Evolutionary conservation across 23 red algal species (phyloP), one percentile per base, ranked within the genome.

Genomic region (Cyanidium caldarium): DNA sequence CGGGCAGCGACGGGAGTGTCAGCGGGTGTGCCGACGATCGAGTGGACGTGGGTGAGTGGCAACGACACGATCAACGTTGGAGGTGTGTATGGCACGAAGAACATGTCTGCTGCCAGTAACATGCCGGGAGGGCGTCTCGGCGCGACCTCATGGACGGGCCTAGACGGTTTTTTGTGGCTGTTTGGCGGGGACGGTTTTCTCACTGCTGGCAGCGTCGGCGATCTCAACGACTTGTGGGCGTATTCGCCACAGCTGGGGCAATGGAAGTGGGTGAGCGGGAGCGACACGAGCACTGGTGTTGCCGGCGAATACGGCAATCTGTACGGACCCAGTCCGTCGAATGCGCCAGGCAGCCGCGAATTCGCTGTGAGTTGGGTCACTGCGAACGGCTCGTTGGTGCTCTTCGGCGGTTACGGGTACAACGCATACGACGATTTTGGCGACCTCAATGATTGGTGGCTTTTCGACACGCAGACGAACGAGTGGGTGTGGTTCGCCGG

Each of bases 321-420:
- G n/a, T n/a, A n/a, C n/a, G n/a, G n/a, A n/a, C n/a, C n/a, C n/a
- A 61, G 23, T 25, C 7, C 7, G 7, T 61, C 23, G 21, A 61
- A 61, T 61, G 51, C 51, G 5, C 51, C 51, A 12, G 51, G 51
- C 5, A 28, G 10, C n/a, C 51, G 51, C 23, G 10, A 25, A 10
- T 12, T 12, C 23, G 7, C 51, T 5, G 7, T 5, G 7, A 21
- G n/a, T 16, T 61, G 51, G 51, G 21, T 25, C 19, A 28, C 19
- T 28, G 19, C 21, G 19, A 28, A 61, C 7, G 51, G 51, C 19
- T 28, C 19, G 7, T 28, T 61, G n/a, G 19, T 16, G 51, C 21
- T 61, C n/a, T 61, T 61, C 51, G 51, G 51, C 31, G 51, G 51
- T 5, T 12, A 61, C 31, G 51, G 51, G 3, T 61, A 61, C 51